Conservation (phyloP, 495 filamentous ascomycete genomes). For the Pseudevernia furfuracea region DNA sequence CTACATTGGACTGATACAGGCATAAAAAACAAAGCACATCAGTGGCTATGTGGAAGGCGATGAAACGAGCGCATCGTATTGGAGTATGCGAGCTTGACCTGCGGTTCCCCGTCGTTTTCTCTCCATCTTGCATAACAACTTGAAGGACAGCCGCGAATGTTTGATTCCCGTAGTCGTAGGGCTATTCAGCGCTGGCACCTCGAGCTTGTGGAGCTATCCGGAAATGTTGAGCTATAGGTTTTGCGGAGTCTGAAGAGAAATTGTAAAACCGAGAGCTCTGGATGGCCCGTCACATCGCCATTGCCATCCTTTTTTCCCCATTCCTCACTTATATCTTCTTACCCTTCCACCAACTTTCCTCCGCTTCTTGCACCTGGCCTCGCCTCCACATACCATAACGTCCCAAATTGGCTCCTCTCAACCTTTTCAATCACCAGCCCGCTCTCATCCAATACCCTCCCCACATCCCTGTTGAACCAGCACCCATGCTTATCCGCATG, state of each 20-base stretch:
- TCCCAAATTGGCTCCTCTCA: slow-evolving; percentile 68
- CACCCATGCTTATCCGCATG: slow-evolving; percentile 86
- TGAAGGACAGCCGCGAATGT: not conserved
- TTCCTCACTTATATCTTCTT: not conserved
- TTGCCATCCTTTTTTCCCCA: not conserved
- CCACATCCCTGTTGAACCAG: slow-evolving; percentile 96
- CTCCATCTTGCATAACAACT: not conserved
- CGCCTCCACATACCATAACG: slow-evolving; percentile 58
- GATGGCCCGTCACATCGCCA: no score
- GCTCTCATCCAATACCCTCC: slow-evolving; percentile 65
- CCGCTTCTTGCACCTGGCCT: slow-evolving; percentile 9
- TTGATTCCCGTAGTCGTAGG: not conserved
- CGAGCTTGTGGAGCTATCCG: not conserved
- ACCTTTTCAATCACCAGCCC: slow-evolving; percentile 71
- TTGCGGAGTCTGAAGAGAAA: not conserved
- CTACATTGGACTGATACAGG: no score
- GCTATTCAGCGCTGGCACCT: not conserved
- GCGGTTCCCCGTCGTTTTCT: no score
- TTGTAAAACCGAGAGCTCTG: no score
- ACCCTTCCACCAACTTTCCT: not conserved
- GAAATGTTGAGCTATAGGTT: not conserved
- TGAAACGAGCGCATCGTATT: no score
- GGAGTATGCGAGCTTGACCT: no score
- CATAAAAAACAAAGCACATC: no score
- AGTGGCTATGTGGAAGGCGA: no score